Evolutionary conservation across 441 rosid species (phyloP).

Genomic region (Euphorbia corollata): DNA sequence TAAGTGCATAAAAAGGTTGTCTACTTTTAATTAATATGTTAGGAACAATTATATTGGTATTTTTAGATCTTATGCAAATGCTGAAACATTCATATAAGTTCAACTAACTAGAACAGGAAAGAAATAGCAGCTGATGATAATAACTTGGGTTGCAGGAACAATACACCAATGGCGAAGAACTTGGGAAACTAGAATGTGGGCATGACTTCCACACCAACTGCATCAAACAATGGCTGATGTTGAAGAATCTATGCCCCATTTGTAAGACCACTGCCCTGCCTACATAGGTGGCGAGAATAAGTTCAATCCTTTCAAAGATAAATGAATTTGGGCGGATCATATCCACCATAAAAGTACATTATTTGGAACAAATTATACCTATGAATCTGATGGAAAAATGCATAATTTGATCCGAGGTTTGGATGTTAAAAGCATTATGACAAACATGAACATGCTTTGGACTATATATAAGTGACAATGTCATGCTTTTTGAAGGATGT

Average conservation of each 20-base stretch:
- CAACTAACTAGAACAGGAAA: neutral
- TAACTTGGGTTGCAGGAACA: constrained; percentile 44
- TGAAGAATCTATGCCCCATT: constrained; percentile 75
- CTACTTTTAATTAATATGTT: too few species aligned
- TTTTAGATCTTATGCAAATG: too few species aligned
- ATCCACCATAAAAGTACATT: constrained; percentile 7
- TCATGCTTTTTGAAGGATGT: neutral
- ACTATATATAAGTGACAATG: constrained; percentile 18
- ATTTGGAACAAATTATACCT: constrained; percentile 10
- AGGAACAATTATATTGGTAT: too few species aligned
- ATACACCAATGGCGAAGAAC: constrained; percentile 52
- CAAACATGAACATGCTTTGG: constrained; percentile 10
- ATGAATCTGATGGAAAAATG: constrained; percentile 17
- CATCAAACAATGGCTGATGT: constrained; percentile 78
- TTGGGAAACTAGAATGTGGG: constrained; percentile 73
- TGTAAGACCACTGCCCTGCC: constrained; percentile 69
- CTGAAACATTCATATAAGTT: too few species aligned
- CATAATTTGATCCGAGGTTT: constrained; percentile 17
- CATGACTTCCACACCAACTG: constrained; percentile 71
- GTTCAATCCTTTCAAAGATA: neutral
- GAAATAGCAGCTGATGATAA: neutral
- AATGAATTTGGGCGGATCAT: constrained; percentile 19
- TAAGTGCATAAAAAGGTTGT: too few species aligned
- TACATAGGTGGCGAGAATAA: constrained; percentile 17
- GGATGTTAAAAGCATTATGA: constrained; percentile 13